Evolutionary conservation across 2,329 filamentous ascomycete genomes (phyloP), one percentile per base, ranked within the genome.

Genomic region (Bipolaris gigantea): DNA sequence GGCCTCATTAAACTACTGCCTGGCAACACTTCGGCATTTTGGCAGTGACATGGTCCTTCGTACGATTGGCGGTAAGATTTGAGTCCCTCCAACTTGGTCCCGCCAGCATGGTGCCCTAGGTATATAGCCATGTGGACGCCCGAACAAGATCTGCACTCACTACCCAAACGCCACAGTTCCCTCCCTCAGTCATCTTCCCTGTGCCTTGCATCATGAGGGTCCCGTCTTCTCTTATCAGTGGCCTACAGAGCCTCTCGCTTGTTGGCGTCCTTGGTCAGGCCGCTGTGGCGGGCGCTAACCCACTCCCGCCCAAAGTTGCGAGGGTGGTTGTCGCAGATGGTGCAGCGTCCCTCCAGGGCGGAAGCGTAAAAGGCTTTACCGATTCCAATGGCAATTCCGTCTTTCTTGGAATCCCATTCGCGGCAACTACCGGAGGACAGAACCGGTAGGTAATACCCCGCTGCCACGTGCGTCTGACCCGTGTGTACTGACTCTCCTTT

Each of bases 341-440:
- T 2, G 50, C 46, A 34, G 60, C 60, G 30, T 46, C 42, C 21
- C 60, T 66, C 23, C 33, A 34, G 19, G 55, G 62, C 49, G 60
- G 57, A 11, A 55, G 50, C 18, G 63, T 64, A 16, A 59, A 57
- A 45, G 63, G 62, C 13, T 65, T 62, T 39, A 40, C 53, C 35
- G 62, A 65, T 48, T 44, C 52, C 5, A 49, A 62, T 50, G 57
- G 61, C 13, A 66, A 66, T 30, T 55, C 61, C 0, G 63, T 66
- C 4, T 66, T 65, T 30, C 50, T 66, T 7, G 62, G 62, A 18
- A 65, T 66, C 36, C 64, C 64, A 13, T 66, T 65, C 43, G 64
- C 64, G 18, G 62, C 57, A n/a, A 61, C 64, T 16, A 65, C 62
- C 5, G 62, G 63, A 5, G 63, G 61, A 38, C 19, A 58, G n/a